These are phyloP conservation scores for Zanthoxylum bungeanum DNA, from an alignment of 345 rosid species.

Conservation along the genomic window DNA sequence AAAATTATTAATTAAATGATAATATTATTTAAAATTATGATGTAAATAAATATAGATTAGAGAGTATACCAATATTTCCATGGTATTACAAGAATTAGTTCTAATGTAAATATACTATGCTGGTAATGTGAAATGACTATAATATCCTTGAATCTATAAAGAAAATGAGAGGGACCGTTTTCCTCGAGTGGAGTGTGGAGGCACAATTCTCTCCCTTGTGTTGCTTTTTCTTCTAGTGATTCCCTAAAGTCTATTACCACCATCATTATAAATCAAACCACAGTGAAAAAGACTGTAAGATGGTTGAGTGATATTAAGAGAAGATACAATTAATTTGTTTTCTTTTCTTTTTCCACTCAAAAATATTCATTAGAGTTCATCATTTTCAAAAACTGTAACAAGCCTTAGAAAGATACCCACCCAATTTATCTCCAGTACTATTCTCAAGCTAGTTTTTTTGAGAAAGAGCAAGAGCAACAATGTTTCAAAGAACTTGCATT, in stretches of 20 bases:
- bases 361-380: background rate
- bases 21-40: too few relatives aligned
- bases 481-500: conserved; percentile 51
- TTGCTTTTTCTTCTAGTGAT: conserved; percentile 16
- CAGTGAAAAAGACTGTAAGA: background rate
- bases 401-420: background rate
- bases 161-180: conserved; percentile 9
- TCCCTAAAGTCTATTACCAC: conserved; percentile 6
- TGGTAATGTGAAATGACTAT: background rate
- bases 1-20: too few relatives aligned
- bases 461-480: conserved; percentile 8
- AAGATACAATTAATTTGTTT: background rate
- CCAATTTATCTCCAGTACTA: background rate
- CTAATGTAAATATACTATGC: background rate
- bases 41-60: too few relatives aligned
- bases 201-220: background rate
- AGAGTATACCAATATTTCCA: too few relatives aligned
- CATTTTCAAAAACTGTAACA: background rate
- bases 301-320: background rate
- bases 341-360: background rate
- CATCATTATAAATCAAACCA: conserved; percentile 13
- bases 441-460: background rate
- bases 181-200: background rate
- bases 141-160: background rate
- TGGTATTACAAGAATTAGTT: too few relatives aligned